Evolutionary conservation across 1,284 basidiomycete species (phyloP), one percentile per base, ranked within the genome.

Genomic region (Dichomitus squalens): DNA sequence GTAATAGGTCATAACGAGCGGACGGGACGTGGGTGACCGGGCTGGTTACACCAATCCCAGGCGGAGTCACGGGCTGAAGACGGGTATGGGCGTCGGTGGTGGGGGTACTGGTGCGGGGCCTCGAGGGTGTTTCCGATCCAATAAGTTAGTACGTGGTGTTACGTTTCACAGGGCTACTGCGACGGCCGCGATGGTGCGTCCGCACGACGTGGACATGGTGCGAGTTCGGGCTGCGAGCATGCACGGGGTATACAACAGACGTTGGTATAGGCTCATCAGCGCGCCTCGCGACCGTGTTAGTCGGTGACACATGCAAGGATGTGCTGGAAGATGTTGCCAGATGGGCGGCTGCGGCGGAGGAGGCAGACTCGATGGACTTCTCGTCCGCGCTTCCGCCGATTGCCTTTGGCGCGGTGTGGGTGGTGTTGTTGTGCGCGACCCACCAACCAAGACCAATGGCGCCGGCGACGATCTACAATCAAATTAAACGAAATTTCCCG

Each of bases 331-430:
- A 54, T 4, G 58, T 41, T 21, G 44, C 41, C 33, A 61, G 3
- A 21, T 49, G 65, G 3, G 43, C 61, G n/a, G 55, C 52, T n/a
- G 43, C 58, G n/a, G 57, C 44, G 11, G 58, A 51, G 14, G 66
- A 48, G 25, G 68, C 53, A 16, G 64, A 23, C 5, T 58, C 53
- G 18, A 65, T 53, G 41, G 65, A 40, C 6, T 72, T 70, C 62
- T 88, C 79, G 53, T 81, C 73, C n/a, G 81, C 87, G 53, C 79
- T 81, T 14, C 90, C 90, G 34, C 89, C 90, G 49, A 92, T 70
- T 4, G 82, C 82, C 8, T 74, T 83, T 2, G 90, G 90, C 4
- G 70, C 73, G 38, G 77, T 73, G 64, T 85, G 76, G 33, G 72
- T 66, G 2, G 72, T 64, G 58, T 68, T 72, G 48, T 80, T 81